Conservation (phyloP, 2,329 filamentous ascomycete genomes). For the Colletotrichum falcatum region DNA sequence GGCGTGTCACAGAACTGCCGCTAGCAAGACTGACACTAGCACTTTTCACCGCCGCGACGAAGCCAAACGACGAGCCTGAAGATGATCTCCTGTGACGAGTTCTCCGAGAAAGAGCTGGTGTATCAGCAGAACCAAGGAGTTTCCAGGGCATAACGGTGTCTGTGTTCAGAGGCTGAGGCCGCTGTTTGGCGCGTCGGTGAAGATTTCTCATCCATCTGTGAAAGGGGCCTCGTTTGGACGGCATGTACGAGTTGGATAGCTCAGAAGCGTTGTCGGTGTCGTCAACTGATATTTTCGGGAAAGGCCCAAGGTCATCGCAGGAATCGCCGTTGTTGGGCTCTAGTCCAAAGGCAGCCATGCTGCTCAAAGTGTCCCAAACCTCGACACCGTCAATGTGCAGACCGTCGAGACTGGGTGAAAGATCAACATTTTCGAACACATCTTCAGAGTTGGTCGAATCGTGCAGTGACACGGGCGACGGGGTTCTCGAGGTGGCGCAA, state of each 20-base stretch:
- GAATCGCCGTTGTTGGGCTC: slow-evolving; percentile 47
- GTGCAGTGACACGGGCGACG: slow-evolving; percentile 42
- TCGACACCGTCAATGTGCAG: slow-evolving; percentile 48
- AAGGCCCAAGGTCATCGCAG: slow-evolving; percentile 30
- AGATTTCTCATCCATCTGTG: slow-evolving; percentile 80
- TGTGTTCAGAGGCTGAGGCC: slow-evolving; percentile 45
- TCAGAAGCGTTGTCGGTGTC: slow-evolving; percentile 35
- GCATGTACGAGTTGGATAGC: slow-evolving; percentile 18
- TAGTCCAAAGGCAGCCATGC: slow-evolving; percentile 55
- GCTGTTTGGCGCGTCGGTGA: slow-evolving; percentile 66
- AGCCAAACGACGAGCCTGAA: slow-evolving; percentile 80
- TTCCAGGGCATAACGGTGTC: slow-evolving; percentile 52
- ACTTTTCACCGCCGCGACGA: slow-evolving; percentile 84
- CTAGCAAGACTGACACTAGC: slow-evolving; percentile 83
- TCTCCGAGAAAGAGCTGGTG: slow-evolving; percentile 43
- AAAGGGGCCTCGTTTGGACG: slow-evolving; percentile 62
- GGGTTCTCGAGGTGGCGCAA: slow-evolving; percentile 51
- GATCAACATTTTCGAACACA: slow-evolving; percentile 50
- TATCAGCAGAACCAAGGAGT: slow-evolving; percentile 45
- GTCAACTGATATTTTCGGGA: slow-evolving; percentile 45
- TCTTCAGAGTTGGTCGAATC: slow-evolving; percentile 43
- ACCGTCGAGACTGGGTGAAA: slow-evolving; percentile 44
- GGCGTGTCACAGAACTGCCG: slow-evolving; percentile 74
- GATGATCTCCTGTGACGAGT: slow-evolving; percentile 69
- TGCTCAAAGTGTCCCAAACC: slow-evolving; percentile 54